phyloP scores from a whole-genome alignment of 108 stramenopile genomes.

The Nitzschia palea region DNA sequence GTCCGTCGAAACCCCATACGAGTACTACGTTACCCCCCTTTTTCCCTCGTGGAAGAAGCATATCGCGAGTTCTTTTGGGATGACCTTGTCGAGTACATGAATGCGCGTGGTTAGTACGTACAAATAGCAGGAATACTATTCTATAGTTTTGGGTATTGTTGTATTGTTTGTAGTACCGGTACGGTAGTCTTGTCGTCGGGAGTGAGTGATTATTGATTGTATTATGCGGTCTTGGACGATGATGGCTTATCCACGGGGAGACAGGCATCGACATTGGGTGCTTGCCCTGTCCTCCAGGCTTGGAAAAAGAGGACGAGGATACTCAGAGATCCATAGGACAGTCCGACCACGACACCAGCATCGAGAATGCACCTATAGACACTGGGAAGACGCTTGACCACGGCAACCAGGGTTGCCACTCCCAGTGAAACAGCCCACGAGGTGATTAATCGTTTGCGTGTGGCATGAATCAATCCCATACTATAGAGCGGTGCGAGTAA shows the following conservation, averaged over 20 bases:
- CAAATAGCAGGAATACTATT: too few species aligned
- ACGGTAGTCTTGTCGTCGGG: too few species aligned
- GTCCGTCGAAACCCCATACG: too few species aligned
- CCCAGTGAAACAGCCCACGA: slow-evolving; percentile 88
- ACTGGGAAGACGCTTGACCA: slow-evolving; percentile 86
- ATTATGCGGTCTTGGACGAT: background rate
- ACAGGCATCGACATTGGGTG: slow-evolving; percentile 62
- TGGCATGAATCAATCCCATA: slow-evolving; percentile 94
- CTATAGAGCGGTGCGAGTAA: slow-evolving; percentile 89
- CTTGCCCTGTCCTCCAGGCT: slow-evolving; percentile 61
- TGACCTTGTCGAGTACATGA: too few species aligned
- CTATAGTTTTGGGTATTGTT: too few species aligned
- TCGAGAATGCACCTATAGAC: slow-evolving; percentile 94
- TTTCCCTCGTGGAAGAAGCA: too few species aligned
- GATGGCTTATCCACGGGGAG: slow-evolving; percentile 25
- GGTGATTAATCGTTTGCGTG: slow-evolving; percentile 82
- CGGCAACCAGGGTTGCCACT: slow-evolving; percentile 86
- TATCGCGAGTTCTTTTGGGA: too few species aligned
- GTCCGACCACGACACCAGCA: slow-evolving; percentile 93
- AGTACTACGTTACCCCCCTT: too few species aligned
- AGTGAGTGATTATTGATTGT: too few species aligned
- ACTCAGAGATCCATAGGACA: slow-evolving; percentile 81
- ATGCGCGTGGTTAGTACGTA: too few species aligned
- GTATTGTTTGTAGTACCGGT: too few species aligned
- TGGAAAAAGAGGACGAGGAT: slow-evolving; percentile 71